Conservation (phyloP, 352 stramenopile species). For the Elongisporangium senticosum region DNA sequence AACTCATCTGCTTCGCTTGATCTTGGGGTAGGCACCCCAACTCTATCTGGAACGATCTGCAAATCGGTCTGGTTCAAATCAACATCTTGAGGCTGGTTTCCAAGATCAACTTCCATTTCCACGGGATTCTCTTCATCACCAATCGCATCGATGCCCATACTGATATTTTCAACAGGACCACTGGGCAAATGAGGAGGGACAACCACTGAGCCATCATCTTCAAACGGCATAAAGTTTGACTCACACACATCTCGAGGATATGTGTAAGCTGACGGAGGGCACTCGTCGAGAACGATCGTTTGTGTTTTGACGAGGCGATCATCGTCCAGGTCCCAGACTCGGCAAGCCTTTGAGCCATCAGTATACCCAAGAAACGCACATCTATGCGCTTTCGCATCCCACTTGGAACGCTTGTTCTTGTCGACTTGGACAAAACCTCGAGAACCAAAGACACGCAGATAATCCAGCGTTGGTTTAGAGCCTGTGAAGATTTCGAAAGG, state of each 20-base stretch:
- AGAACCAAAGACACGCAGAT: slow-evolving; percentile 12
- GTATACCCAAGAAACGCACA: slow-evolving; percentile 6
- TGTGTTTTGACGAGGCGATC: background rate
- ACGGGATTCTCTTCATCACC: too few relatives aligned
- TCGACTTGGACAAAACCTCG: slow-evolving; percentile 9
- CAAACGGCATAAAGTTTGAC: background rate
- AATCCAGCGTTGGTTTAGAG: slow-evolving; percentile 5
- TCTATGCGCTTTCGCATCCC: slow-evolving; percentile 10
- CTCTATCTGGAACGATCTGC: too few relatives aligned
- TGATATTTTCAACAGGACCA: too few relatives aligned
- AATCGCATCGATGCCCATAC: too few relatives aligned
- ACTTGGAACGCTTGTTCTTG: slow-evolving; percentile 10
- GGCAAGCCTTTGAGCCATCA: slow-evolving; percentile 6
- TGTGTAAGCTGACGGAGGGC: background rate
- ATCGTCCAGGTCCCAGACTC: slow-evolving; percentile 7
- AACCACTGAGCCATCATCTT: background rate
- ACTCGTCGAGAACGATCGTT: slow-evolving; percentile 3
- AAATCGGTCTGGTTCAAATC: too few relatives aligned
- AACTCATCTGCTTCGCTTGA: too few relatives aligned
- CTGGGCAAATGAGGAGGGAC: too few relatives aligned
- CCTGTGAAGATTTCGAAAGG: slow-evolving; percentile 8
- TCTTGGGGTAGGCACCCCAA: too few relatives aligned
- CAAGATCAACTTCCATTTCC: too few relatives aligned
- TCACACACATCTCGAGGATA: background rate
- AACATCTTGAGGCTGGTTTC: too few relatives aligned